Conservation (phyloP, 345 rosid genomes). For the Aquilaria sinensis region DNA sequence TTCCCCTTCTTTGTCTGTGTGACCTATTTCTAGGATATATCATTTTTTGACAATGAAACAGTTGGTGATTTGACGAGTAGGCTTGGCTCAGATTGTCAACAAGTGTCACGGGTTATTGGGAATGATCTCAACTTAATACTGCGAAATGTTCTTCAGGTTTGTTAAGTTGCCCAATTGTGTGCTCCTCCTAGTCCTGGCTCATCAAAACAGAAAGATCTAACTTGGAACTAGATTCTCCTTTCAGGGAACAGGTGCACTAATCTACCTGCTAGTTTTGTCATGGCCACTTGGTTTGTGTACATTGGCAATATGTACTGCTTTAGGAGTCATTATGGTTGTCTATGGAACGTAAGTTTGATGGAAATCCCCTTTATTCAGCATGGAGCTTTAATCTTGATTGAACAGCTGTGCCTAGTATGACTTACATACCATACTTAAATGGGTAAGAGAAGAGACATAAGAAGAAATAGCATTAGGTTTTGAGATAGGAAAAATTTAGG, state of each 20-base stretch:
- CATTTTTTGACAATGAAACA: conserved; percentile 90
- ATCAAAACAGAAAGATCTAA: conserved; percentile 12
- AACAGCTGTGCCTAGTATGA: too few relatives aligned
- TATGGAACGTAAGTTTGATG: conserved; percentile 69
- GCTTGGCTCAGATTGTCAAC: conserved; percentile 98
- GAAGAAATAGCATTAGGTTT: conserved; percentile 3
- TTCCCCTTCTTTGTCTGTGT: conserved; percentile 7
- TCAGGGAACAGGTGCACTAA: conserved; percentile 85
- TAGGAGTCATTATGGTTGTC: conserved; percentile 68
- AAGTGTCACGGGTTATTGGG: conserved; percentile 91
- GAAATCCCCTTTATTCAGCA: not conserved
- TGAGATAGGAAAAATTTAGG: not conserved
- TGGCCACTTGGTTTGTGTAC: conserved; percentile 84
- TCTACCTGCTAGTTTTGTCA: conserved; percentile 78
- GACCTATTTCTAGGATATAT: conserved; percentile 57
- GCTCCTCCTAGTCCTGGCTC: conserved; percentile 7
- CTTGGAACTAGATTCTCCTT: conserved; percentile 20
- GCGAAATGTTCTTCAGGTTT: conserved; percentile 90
- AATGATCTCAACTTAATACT: conserved; percentile 84
- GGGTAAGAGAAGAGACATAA: conserved; percentile 1
- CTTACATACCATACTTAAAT: conserved; percentile 1
- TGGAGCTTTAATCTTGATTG: too few relatives aligned
- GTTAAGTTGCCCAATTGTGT: conserved; percentile 6
- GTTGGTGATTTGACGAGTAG: conserved; percentile 98
- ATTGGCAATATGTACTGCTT: conserved; percentile 60